Conservation (phyloP, 1,284 basidiomycete species). For the Inonotus hispidus region DNA sequence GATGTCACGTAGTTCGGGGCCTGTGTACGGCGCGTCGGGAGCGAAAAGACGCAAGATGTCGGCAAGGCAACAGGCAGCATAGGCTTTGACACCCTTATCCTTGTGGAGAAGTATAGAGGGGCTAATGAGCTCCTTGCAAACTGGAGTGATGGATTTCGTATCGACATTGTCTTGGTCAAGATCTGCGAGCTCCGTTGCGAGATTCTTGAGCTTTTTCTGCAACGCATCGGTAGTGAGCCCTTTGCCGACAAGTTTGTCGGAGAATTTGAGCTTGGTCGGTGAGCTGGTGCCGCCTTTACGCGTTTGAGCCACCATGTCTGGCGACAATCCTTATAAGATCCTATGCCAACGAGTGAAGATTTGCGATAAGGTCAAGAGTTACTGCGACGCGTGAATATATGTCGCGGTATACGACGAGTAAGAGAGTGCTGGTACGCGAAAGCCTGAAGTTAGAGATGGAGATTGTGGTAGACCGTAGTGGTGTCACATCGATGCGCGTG, state of each 20-base stretch:
- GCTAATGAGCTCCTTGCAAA: conserved; percentile 78
- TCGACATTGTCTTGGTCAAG: conserved; percentile 90
- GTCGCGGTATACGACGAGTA: neutral
- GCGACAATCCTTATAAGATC: neutral
- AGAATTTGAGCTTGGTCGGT: conserved; percentile 64
- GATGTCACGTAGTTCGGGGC: conserved; percentile 84
- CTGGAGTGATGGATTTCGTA: conserved; percentile 58
- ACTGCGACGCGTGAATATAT: neutral
- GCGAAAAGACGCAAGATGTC: conserved; percentile 93
- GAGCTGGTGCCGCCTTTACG: conserved; percentile 47
- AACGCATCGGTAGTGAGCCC: conserved; percentile 69
- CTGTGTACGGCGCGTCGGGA: conserved; percentile 94
- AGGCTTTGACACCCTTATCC: conserved; percentile 91
- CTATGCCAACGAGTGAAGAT: neutral
- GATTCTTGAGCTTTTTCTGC: conserved; percentile 77
- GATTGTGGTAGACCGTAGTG: no score
- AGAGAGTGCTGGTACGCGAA: no score
- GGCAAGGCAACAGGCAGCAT: conserved; percentile 90
- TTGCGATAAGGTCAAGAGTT: neutral
- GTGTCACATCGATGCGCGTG: no score
- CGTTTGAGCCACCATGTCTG: conserved; percentile 52
- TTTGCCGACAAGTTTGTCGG: conserved; percentile 73
- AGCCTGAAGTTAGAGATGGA: no score
- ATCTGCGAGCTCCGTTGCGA: conserved; percentile 77
- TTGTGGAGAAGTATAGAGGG: conserved; percentile 86